Conservation (phyloP, 1,284 basidiomycete species). For the Phylloporus sp. region DNA sequence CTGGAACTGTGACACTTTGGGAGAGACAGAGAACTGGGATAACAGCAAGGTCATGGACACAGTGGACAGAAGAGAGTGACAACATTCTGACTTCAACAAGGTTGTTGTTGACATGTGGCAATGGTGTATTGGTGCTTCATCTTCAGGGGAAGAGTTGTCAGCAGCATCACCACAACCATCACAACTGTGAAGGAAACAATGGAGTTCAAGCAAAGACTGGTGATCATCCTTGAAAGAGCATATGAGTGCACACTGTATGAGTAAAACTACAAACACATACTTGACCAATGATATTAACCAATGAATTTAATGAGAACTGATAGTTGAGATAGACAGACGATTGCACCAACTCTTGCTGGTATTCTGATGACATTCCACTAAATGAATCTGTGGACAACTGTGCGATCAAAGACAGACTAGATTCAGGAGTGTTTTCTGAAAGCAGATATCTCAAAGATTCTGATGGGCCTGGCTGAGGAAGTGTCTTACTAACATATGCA, state of each 20-base stretch:
- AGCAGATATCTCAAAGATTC: constrained; percentile 60
- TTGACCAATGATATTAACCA: constrained; percentile 75
- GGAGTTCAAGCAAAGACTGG: constrained; percentile 71
- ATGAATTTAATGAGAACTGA: constrained; percentile 74
- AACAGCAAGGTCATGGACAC: constrained; percentile 62
- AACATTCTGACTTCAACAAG: constrained; percentile 59
- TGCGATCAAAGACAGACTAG: constrained; percentile 27
- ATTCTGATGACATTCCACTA: constrained; percentile 21
- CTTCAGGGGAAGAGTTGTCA: constrained; percentile 27
- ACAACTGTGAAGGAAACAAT: constrained; percentile 65
- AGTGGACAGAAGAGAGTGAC: constrained; percentile 69
- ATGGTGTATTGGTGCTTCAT: constrained; percentile 25
- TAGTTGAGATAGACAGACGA: constrained; percentile 73
- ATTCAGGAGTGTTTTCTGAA: constrained; percentile 31
- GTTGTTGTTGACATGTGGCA: constrained; percentile 30
- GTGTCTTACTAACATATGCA: constrained; percentile 50
- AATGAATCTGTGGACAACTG: constrained; percentile 25
- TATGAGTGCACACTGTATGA: background rate
- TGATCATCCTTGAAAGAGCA: constrained; percentile 61
- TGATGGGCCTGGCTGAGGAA: constrained; percentile 52
- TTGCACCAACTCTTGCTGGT: constrained; percentile 21
- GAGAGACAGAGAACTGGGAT: constrained; percentile 48
- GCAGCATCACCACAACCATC: no score
- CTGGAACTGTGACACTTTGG: constrained; percentile 63
- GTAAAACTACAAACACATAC: constrained; percentile 46